Evolutionary conservation across 1,284 basidiomycete species (phyloP).

Genomic region (Sanghuangporus baumii): DNA sequence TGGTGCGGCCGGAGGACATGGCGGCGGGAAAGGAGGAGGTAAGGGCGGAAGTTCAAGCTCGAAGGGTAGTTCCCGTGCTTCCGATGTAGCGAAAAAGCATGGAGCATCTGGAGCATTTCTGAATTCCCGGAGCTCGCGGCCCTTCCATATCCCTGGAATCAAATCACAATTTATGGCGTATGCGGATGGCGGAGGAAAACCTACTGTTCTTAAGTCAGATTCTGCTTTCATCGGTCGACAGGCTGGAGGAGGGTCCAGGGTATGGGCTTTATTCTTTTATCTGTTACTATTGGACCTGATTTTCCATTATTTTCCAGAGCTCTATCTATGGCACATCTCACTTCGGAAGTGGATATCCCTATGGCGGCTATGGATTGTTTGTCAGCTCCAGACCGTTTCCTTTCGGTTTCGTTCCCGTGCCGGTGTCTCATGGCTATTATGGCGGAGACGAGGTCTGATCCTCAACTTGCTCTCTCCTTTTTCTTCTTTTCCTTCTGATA

Average conservation of each 20-base stretch:
- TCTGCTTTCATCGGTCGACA: slow-evolving; percentile 12
- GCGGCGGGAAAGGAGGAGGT: not conserved
- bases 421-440: slow-evolving; percentile 20
- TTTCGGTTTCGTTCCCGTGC: slow-evolving; percentile 24
- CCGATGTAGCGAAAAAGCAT: not conserved
- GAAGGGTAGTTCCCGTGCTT: not conserved
- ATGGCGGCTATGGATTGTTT: slow-evolving; percentile 12
- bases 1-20: not conserved
- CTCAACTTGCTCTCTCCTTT: not conserved
- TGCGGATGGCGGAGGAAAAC: slow-evolving; percentile 17
- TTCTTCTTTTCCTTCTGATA: not conserved
- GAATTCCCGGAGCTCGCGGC: not conserved
- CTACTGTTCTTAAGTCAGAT: not conserved
- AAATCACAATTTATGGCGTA: slow-evolving; percentile 6
- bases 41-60: not conserved
- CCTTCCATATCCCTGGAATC: not conserved
- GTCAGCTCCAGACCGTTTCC: slow-evolving; percentile 12
- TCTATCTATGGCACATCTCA: slow-evolving; percentile 15
- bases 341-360: slow-evolving; percentile 18
- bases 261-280: not conserved
- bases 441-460: slow-evolving; percentile 21
- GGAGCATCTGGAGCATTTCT: not conserved
- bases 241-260: slow-evolving; percentile 14
- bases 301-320: slow-evolving; percentile 4
- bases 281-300: not conserved